These are phyloP conservation scores for Zea mays DNA, from an alignment of 176 grass and related monocot species.

Conservation along the genomic window DNA sequence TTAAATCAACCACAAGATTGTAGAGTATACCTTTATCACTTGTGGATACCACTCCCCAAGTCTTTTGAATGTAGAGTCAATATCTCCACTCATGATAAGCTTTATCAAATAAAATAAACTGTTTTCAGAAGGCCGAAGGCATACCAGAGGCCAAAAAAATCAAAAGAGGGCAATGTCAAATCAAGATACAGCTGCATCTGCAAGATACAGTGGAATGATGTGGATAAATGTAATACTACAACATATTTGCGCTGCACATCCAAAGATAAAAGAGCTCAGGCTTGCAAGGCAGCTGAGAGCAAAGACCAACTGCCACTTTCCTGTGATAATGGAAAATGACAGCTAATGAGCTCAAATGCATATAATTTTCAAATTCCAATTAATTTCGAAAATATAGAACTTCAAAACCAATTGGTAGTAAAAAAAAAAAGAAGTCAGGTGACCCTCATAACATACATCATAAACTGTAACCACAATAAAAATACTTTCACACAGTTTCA, in stretches of 20 bases:
- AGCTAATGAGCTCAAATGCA: slow-evolving; percentile 7
- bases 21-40: slow-evolving; percentile 63
- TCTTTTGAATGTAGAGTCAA: slow-evolving; percentile 81
- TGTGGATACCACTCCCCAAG: slow-evolving; percentile 94
- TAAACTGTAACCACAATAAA: slow-evolving; percentile 7
- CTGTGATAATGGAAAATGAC: background rate
- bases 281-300: slow-evolving; percentile 10
- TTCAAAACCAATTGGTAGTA: background rate
- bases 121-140: slow-evolving; percentile 41
- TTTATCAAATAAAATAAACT: slow-evolving; percentile 56
- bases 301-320: background rate
- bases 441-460: slow-evolving; percentile 11
- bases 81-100: slow-evolving; percentile 93
- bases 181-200: background rate
- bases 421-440: slow-evolving; percentile 7
- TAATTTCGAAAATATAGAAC: background rate
- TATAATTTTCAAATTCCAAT: background rate
- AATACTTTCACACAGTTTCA: slow-evolving; percentile 27
- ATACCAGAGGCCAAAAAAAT: slow-evolving; percentile 24
- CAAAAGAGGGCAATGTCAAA: background rate
- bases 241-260: background rate
- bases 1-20: slow-evolving; percentile 16
- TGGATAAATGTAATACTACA: slow-evolving; percentile 14
- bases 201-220: slow-evolving; percentile 12
- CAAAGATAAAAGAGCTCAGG: slow-evolving; percentile 30